A percentile compares a stretch with the other conserved stretches of the same genome.
These are phyloP conservation scores for Nakazawaea populi DNA, from an alignment of 805 yeast species.

Conservation along the genomic window DNA sequence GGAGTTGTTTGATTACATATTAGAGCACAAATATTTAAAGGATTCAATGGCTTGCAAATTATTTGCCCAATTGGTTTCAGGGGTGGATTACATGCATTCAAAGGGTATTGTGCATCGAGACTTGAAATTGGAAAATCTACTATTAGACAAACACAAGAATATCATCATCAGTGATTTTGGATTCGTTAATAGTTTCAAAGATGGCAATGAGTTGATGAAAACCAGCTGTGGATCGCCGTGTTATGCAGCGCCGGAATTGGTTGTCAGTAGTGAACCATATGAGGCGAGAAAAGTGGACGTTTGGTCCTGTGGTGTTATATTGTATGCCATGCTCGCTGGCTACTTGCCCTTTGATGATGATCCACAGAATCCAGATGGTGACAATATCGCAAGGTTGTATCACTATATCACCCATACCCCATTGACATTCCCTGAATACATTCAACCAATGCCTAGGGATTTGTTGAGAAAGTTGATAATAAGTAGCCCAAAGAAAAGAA, in stretches of 20 bases:
- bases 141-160: constrained; percentile 81
- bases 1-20: constrained; percentile 88
- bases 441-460: constrained; percentile 88
- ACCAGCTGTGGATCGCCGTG: constrained; percentile 98
- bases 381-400: constrained; percentile 85
- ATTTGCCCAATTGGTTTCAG: constrained; percentile 90
- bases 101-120: constrained; percentile 79
- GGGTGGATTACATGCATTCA: constrained; percentile 84
- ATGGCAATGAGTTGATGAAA: constrained; percentile 73
- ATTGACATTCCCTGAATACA: constrained; percentile 90
- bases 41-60: constrained; percentile 81
- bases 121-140: constrained; percentile 65
- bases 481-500: constrained; percentile 76
- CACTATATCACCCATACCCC: constrained; percentile 89
- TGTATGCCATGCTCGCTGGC: constrained; percentile 96
- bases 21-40: constrained; percentile 79
- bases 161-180: constrained; percentile 89
- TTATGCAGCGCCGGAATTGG: constrained; percentile 97
- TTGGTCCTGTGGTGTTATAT: constrained; percentile 95
- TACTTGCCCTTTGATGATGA: constrained; percentile 97
- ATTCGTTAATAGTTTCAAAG: constrained; percentile 79
- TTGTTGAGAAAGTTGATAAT: constrained; percentile 78
- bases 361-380: constrained; percentile 93
- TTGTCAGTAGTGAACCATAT: constrained; percentile 79
- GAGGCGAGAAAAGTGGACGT: constrained; percentile 92